Percentiles rank a stretch among this genome's conserved stretches.
Conservation (phyloP, 768 basidiomycete species). For the Mrakia hoshinonis region DNA sequence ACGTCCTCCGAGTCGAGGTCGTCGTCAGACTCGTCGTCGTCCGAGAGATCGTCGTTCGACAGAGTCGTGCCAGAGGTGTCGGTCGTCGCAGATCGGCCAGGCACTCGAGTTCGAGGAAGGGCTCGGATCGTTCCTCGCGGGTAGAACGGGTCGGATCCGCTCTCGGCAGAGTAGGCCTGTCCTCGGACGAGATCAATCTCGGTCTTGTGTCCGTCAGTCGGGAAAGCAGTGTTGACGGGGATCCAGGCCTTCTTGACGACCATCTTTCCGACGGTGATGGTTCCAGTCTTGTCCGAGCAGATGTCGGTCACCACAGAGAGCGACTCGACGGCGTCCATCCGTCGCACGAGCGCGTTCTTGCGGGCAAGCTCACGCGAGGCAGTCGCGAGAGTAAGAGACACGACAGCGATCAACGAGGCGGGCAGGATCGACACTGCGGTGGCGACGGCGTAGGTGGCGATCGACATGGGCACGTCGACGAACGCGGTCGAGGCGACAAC, state of each 20-base stretch:
- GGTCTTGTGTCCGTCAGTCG: conserved; percentile 34
- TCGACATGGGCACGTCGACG: conserved; percentile 37
- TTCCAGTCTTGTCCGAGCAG: conserved; percentile 63
- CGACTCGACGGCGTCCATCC: conserved; percentile 57
- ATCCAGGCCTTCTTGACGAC: conserved; percentile 45
- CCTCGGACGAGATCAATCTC: conserved; percentile 34
- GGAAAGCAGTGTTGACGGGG: conserved; percentile 38
- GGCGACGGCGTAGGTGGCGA: conserved; percentile 43
- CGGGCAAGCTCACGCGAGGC: conserved; percentile 51
- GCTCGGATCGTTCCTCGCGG: conserved; percentile 38
- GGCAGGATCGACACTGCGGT: conserved; percentile 41
- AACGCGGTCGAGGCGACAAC: conserved; percentile 42
- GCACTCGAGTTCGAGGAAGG: conserved; percentile 28
- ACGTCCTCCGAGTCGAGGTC: conserved; percentile 36
- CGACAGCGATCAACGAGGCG: conserved; percentile 47
- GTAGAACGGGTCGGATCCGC: conserved; percentile 40
- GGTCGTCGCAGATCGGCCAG: conserved; percentile 10
- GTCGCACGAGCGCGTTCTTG: conserved; percentile 54
- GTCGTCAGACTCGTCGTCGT: conserved; percentile 30
- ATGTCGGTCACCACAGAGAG: conserved; percentile 51
- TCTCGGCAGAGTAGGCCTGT: conserved; percentile 39
- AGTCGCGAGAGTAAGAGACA: conserved; percentile 53
- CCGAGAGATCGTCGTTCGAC: conserved; percentile 28
- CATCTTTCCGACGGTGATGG: conserved; percentile 47
- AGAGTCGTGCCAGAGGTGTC: conserved; percentile 2